Evolutionary conservation across 208 protist species (phyloP), one percentile per base, ranked within the genome.

Genomic region (Acanthamoeba lenticulata): DNA sequence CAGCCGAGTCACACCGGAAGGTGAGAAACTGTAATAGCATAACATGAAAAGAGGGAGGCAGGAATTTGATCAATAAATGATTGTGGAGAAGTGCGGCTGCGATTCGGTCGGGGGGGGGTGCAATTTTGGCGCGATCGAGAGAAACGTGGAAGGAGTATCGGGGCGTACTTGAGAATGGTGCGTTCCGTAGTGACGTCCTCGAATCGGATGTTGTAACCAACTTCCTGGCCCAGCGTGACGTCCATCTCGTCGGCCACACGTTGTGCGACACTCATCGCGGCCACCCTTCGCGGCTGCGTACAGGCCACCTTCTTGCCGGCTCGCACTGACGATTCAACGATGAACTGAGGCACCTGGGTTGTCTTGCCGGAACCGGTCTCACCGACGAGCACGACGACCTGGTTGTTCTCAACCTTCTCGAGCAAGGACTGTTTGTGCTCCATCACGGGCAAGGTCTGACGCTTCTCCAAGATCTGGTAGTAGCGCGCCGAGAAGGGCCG

Each of bases 251-350:
- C 97, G 17, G 97, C 92, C 19, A 99, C 99, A 77, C 99, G 98
- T 94, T 98, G 97, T 32, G 99, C 99, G 32, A 99, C 99, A 55
- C 98, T 99, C 72, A 99, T 99, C 13, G 99, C 99, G 13, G 99
- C 99, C 72, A 99, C 99, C 67, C 99, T 98, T 27, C 99, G 97
- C 34, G 99, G 99, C 96, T 99, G 99, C 15, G 99, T 99, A 95
- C 99, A 99, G 17, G 98, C 97, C 32, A 99, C 93, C 34, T 85
- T 32, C 19, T 45, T 47, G 40, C 36, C 44, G 34, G 74, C 69
- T 24, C 83, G 47, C 21, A 94, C 38, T 9, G 94, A 94, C 9
- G 94, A 94, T 65, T 99, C 98, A 32, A 96, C 49, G 24, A 98
- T 60, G 85, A 98, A 99, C 93, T 99, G 98, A 29, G 98, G 97